Base-by-base conservation (phyloP, 2,329 filamentous ascomycete genomes). In the Talaromyces rugulosus region DNA sequence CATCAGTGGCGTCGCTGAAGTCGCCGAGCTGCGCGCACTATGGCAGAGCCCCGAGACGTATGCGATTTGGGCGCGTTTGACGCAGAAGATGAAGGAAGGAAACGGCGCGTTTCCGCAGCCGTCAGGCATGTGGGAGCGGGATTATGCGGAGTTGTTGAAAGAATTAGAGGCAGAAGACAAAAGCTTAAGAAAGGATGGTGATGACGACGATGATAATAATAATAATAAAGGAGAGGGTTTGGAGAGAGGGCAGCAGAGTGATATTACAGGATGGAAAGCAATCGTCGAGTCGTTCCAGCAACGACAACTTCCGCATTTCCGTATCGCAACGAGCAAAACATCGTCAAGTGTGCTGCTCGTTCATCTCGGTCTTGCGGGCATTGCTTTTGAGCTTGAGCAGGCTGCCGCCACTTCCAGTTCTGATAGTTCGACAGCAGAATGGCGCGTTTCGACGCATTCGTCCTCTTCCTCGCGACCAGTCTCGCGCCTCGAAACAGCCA, bases 41-140 rank as follows among this genome's bases (percentile, higher is more conserved):
- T 81, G 78, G 77, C 73, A 72, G 8, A 72, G 72, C 47, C 71
- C 74, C 2, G 76, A 79, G 44, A 71, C 79, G 66, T 71, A 73
- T 34, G 64, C 70, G 2, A 70, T 80, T 8, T 78, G 76, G 74
- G 69, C 73, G 2, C 69, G 69, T 34, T 68, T 78, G 7, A 72
- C 75, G 28, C 69, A 70, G 27, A 72, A 73, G 36, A 68, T 78
- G 59, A 70, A 67, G 42, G 74, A 78, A 56, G 73, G 72, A 3
- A 71, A 70, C 18, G 78, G 78, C 5, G 47, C 28, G 5, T 66
- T 75, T 50, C 65, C 77, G 33, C 75, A 76, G 63, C 70, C 74
- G 5, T 72, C 67, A 0, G 73, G 74, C 7, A 69, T 75, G 42
- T 80, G 78, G 78, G 72, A 75, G 36, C 65, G 69, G 18, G 76